Base-by-base conservation (phyloP, 2,329 filamentous ascomycete species). In the Volutella citrinella region DNA sequence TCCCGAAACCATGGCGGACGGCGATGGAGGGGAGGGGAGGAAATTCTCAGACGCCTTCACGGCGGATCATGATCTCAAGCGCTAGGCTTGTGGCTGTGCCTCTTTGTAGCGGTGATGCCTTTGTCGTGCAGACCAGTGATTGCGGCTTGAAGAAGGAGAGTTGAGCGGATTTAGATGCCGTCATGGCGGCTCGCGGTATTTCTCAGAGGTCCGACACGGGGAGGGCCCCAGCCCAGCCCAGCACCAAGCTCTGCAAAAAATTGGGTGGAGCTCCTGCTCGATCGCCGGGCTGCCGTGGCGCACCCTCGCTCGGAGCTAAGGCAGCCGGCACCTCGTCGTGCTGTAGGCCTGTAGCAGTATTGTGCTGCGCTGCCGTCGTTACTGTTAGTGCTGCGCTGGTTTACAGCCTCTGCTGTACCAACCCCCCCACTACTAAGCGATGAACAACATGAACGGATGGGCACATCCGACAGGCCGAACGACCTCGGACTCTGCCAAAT, bases 1-100 rank as follows among this genome's bases (percentile, higher is more conserved):
- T 59, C 66, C 69, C 61, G 67, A 64, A 57, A 64, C 65, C 70
- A 74, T 74, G 48, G 50, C 65, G 54, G n/a, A 54, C 49, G 42
- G 50, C 42, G 20, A 22, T 12, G 20, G 20, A 22, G 12, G 20
- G 20, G 20, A 22, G 12, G n/a, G n/a, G 41, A 50, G 42, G 43
- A 44, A 46, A 42, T 40, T 46, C 40, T 51, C 18, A 48, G 30
- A 49, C 32, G 37, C 32, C 42, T 32, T 46, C 43, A 46, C 38
- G 48, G 41, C 43, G 46, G 42, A 45, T 50, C 56, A 59, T 60
- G 43, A 51, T 61, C 8, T n/a, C 50, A 54, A 41, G 43, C 36
- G 39, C 35, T 37, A 40, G 34, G 30, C 36, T 47, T 30, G n/a
- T n/a, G n/a, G n/a, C n/a, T n/a, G n/a, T n/a, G n/a, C n/a, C n/a